A percentile compares a stretch with the other conserved stretches of the same genome.
These are phyloP conservation scores for Mucor circinelloides DNA, from an alignment of 371 early-diverging fungal species.

Conservation along the genomic window DNA sequence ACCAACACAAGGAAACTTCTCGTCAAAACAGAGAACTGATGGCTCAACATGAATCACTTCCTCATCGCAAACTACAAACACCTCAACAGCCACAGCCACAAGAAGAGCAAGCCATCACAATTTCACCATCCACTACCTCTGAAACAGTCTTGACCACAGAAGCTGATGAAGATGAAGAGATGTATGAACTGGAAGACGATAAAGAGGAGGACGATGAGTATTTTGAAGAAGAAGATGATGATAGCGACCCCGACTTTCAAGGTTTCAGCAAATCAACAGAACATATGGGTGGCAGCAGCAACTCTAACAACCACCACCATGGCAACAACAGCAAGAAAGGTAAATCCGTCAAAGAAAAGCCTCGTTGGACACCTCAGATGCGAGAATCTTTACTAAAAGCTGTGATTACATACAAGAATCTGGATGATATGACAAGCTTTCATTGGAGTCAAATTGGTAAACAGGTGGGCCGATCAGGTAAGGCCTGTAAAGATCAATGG, in stretches of 20 bases:
- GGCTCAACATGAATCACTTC: background rate
- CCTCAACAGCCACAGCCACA: background rate
- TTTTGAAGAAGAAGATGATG: background rate
- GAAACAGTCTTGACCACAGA: background rate
- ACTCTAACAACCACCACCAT: background rate
- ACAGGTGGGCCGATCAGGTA: slow-evolving; percentile 28
- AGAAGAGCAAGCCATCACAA: background rate
- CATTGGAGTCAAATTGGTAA: slow-evolving; percentile 36
- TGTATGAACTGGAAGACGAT: background rate
- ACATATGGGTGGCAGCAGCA: background rate
- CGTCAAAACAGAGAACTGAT: background rate
- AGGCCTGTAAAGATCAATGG: slow-evolving; percentile 55
- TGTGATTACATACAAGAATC: slow-evolving; percentile 29
- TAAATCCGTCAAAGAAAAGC: slow-evolving; percentile 20
- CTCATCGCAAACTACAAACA: background rate
- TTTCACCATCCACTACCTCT: background rate
- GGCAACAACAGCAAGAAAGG: background rate
- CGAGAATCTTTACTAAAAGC: slow-evolving; percentile 26
- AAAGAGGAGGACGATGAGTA: background rate
- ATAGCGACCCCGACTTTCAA: background rate
- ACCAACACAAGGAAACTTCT: background rate
- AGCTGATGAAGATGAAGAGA: background rate
- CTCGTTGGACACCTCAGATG: slow-evolving; percentile 36
- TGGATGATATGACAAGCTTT: slow-evolving; percentile 42
- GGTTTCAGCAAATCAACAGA: no score